Evolutionary conservation across 2,329 filamentous ascomycete genomes (phyloP), one percentile per base, ranked within the genome.

Genomic region (Emericellopsis atlantica): DNA sequence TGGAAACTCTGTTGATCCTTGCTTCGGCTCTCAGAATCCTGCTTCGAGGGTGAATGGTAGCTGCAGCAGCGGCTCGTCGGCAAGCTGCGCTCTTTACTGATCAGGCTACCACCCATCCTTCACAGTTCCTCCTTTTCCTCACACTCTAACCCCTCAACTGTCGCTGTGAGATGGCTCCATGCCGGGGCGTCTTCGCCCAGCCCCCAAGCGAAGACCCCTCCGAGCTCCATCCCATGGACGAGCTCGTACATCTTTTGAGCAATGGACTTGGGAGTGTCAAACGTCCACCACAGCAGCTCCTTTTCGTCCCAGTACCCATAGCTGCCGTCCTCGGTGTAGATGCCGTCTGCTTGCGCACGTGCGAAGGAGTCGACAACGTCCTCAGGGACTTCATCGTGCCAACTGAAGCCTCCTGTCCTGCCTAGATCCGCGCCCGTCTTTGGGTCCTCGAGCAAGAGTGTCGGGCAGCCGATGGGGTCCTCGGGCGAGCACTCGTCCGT

Each of bases 131-230:
- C 55, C 42, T 46, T 52, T 16, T 15, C 37, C 12, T 5, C 11
- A 1, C 31, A 26, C 6, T 45, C 24, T 18, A 49, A 39, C n/a
- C 44, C 49, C 6, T 54, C 43, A 7, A 53, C 26, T 6, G 58
- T 62, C 4, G 61, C 61, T 29, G 46, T 46, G 10, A 72, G 53
- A 41, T 66, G 66, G 16, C 52, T 48, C 44, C 65, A 74, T 4
- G 50, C 41, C 1, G 65, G 61, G 2, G 64, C 69, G 44, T 87
- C 82, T 58, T 87, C 81, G 2, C 79, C 82, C 43, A 87, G 51
- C 16, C 78, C 81, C 82, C 81, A 87, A 1, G 81, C 81, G 68
- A 87, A 85, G 5, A 84, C 74, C 14, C 84, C 83, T 1, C 82
- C 81, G 0, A 87, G 55, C 1, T 62, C 57, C 52, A 71, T 68